Evolutionary conservation across 495 filamentous ascomycete species (phyloP), one percentile per base, ranked within the genome.

Genomic region (Penicillium ochrochloron): DNA sequence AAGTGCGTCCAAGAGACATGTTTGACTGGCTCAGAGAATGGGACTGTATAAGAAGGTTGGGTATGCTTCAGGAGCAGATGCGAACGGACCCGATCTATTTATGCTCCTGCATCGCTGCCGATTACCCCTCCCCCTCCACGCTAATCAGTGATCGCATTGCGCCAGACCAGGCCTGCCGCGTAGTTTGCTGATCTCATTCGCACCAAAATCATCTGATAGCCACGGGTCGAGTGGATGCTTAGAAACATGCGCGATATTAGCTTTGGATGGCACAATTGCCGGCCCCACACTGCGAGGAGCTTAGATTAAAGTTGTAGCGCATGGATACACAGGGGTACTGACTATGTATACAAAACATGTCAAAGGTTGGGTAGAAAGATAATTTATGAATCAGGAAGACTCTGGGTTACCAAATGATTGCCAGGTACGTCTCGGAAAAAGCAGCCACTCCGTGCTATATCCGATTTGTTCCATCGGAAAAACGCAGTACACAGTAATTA

Each of bases 1-100:
- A 78, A 44, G 72, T 71, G 35, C 74, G 73, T 59, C 77, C 75
- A 15, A 74, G 64, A 73, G 77, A 72, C 77, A 80, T 80, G 10
- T 17, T 74, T 27, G 34, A 34, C 7, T 48, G 31, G 19, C 57
- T 37, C 25, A 53, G 37, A 52, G 15, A 35, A 5, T 51, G 17
- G 8, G 21, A 25, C 35, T 31, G 50, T 17, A 8, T 17, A 33
- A 33, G 3, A 48, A 48, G 19, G 6, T 23, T 23, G 42, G 11
- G 21, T 19, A 48, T 19, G 7, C 2, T 44, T 19, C 41, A 44
- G 11, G 17, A 23, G 42, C 42, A 23, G 8, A 48, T 33, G 50
- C 12, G 27, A 53, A 53, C 25, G 3, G 25, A 33, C 10, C 1
- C 25, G 12, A 29, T 21, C 44, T 62, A 65, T 56, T 65, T 62